phyloP scores from a whole-genome alignment of 2,329 filamentous ascomycete species.

The Harringtonia lauricola region DNA sequence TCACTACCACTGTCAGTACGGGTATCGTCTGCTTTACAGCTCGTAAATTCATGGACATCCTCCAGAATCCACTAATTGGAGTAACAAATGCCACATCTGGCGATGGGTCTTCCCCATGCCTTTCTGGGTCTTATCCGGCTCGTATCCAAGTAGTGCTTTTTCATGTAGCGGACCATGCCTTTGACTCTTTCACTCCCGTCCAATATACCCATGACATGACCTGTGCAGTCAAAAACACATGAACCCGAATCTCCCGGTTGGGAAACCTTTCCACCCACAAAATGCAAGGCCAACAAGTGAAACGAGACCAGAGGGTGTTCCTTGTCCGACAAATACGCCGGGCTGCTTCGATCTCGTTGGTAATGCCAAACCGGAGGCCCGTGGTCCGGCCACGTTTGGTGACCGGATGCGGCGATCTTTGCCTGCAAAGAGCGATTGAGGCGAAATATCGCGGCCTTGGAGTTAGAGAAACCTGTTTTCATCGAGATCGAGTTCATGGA shows the following conservation, averaged over 20 bases:
- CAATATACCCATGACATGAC: neutral
- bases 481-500: neutral
- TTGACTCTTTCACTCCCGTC: neutral
- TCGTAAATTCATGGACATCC: no score
- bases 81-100: no score
- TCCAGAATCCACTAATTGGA: no score
- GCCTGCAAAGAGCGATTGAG: neutral
- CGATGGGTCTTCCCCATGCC: no score
- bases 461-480: neutral
- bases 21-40: no score
- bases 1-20: no score
- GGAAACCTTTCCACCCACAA: neutral
- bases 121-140: no score
- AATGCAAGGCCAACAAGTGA: neutral
- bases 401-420: neutral
- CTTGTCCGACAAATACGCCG: neutral
- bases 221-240: neutral
- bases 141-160: no score
- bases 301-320: neutral
- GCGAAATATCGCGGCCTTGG: neutral
- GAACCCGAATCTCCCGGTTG: neutral
- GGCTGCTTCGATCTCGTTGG: conserved; percentile 1
- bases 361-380: neutral
- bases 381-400: conserved; percentile 1
- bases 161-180: neutral